A percentile compares a stretch with the other conserved stretches of the same genome.
Conservation (phyloP, 176 grass and related monocot genomes). For the Puya raimondii region DNA sequence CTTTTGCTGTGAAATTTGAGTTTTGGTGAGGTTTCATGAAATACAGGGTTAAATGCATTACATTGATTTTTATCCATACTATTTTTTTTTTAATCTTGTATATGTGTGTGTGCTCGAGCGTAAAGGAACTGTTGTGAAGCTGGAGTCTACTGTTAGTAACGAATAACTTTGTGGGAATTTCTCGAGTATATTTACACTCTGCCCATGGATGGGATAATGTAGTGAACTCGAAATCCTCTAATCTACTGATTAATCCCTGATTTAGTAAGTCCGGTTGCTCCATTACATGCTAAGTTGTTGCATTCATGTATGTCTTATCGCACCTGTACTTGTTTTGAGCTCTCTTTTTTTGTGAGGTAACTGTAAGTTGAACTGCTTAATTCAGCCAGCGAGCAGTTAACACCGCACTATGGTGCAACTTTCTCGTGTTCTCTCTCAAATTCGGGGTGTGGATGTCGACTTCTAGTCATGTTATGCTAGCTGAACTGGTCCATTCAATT, state of each 20-base stretch:
- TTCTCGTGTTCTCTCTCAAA: constrained; percentile 96
- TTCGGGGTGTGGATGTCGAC: constrained; percentile 92
- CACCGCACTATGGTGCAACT: constrained; percentile 91
- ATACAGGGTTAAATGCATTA: too few relatives aligned
- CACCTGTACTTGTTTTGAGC: neutral
- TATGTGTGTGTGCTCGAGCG: too few relatives aligned
- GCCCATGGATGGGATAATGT: neutral
- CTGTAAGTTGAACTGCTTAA: constrained; percentile 18
- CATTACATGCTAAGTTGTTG: too few relatives aligned
- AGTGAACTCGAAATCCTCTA: too few relatives aligned
- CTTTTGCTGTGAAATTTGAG: too few relatives aligned
- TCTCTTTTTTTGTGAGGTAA: constrained; percentile 5
- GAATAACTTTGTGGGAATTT: neutral
- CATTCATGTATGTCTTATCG: too few relatives aligned
- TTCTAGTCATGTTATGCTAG: constrained; percentile 99
- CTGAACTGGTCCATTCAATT: constrained; percentile 80
- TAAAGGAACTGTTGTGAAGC: too few relatives aligned
- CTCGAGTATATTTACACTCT: neutral
- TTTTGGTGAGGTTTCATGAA: too few relatives aligned
- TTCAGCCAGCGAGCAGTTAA: constrained; percentile 89
- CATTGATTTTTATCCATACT: too few relatives aligned
- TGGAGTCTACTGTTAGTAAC: neutral
- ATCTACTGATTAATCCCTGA: too few relatives aligned
- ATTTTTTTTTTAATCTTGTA: too few relatives aligned
- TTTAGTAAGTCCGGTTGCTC: too few relatives aligned